Evolutionary conservation across 2,329 filamentous ascomycete species (phyloP).

Genomic region (Aotearoamyces nothofagi): DNA sequence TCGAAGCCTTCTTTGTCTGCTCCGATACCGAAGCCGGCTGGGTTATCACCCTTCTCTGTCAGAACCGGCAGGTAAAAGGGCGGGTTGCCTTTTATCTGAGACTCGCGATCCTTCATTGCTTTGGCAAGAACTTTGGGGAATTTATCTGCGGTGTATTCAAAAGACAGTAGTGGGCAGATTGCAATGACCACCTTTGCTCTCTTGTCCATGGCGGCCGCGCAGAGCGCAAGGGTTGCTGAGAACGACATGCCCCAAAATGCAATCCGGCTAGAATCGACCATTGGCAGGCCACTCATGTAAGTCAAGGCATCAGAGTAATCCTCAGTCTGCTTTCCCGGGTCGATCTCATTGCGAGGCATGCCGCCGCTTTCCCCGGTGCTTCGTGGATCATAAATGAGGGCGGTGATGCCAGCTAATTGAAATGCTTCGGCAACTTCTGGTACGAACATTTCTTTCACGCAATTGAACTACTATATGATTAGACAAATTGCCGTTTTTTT

Average conservation of each 20-base stretch:
- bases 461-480: too few species aligned
- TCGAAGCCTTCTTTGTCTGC: conserved; percentile 9
- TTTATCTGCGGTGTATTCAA: neutral
- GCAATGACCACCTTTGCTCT: conserved; percentile 21
- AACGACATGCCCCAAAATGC: conserved; percentile 23
- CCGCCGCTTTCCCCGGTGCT: conserved; percentile 19
- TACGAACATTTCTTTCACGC: conserved; percentile 10
- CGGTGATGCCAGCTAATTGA: conserved; percentile 17
- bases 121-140: conserved; percentile 13
- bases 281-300: conserved; percentile 15
- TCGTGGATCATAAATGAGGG: conserved; percentile 21
- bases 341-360: conserved; percentile 18
- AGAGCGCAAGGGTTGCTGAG: conserved; percentile 22
- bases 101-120: conserved; percentile 23
- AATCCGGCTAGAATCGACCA: conserved; percentile 19
- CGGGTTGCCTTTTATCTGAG: conserved; percentile 22
- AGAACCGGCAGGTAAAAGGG: conserved; percentile 23
- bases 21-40: conserved; percentile 18
- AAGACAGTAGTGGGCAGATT: conserved; percentile 9
- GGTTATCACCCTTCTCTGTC: conserved; percentile 21
- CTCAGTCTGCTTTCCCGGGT: conserved; percentile 16
- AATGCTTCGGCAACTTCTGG: conserved; percentile 8
- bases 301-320: conserved; percentile 24
- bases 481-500: too few species aligned
- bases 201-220: conserved; percentile 23